A percentile compares a stretch with the other conserved stretches of the same genome.
Conservation (phyloP, 208 protist species). For the Leishmania martiniquensis region DNA sequence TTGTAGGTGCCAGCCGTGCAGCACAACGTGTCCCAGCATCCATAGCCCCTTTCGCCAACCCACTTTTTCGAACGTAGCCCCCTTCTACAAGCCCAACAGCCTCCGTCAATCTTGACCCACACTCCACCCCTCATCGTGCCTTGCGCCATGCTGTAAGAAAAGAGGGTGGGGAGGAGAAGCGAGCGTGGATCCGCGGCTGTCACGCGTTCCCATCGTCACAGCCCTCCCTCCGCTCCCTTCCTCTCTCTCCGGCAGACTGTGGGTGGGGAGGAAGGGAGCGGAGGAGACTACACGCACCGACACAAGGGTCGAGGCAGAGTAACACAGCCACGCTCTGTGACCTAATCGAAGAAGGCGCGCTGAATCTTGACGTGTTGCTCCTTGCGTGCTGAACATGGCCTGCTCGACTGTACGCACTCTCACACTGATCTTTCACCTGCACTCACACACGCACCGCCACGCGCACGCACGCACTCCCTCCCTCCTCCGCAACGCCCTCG, state of each 20-base stretch:
- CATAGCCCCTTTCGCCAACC: background rate
- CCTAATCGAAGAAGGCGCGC: background rate
- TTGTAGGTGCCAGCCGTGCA: background rate
- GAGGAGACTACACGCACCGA: background rate
- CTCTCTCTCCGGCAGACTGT: background rate
- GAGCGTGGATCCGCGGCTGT: background rate
- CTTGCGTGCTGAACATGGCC: background rate
- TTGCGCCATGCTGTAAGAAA: too few relatives aligned
- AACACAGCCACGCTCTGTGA: background rate
- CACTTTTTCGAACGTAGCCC: background rate
- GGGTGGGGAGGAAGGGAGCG: background rate
- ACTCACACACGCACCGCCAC: background rate
- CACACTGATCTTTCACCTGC: background rate
- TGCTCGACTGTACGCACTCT: background rate
- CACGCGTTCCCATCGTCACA: too few relatives aligned
- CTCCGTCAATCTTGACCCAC: background rate
- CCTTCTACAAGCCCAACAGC: constrained; percentile 17
- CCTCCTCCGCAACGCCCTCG: background rate
- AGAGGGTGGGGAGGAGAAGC: background rate
- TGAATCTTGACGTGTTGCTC: background rate
- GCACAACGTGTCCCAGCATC: background rate
- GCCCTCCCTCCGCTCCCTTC: background rate
- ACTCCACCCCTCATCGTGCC: background rate
- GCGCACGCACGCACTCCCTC: background rate
- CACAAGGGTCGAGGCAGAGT: background rate